Evolutionary conservation across 2,329 filamentous ascomycete genomes (phyloP), one percentile per base, ranked within the genome.

Genomic region (Pyrenochaeta sp.): DNA sequence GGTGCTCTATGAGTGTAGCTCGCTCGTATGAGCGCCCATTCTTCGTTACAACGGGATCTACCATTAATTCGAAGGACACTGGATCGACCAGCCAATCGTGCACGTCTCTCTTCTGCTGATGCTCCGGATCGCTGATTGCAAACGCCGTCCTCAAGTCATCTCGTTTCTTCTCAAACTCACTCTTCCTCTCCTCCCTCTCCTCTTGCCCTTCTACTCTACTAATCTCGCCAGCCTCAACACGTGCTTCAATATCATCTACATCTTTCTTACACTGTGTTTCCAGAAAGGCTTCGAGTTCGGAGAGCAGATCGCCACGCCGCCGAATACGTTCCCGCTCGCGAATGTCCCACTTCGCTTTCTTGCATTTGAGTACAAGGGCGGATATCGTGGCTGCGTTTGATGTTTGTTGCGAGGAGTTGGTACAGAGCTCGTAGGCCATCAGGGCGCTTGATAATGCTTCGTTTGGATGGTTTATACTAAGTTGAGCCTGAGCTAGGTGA

Each of bases 11-110:
- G 59, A 99, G 90, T 15, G 91, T 91, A 0, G 91, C 85, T 42
- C 94, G 86, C 76, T 98, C 95, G 75, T 97, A 99, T 1, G 91
- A 95, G 64, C 93, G 91, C 12, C 95, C 95, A 1, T 90, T 93
- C 71, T 91, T 93, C 1, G 91, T 94, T 2, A 83, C 79, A 0
- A 84, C 89, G 82, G 77, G 90, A 70, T 93, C 90, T 34, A 90
- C 81, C 88, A 93, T 90, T 58, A 93, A 83, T 44, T 84, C 83
- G 66, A 93, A 92, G 8, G 84, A 88, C 37, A 93, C 92, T 58
- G 90, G 90, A 72, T 94, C 91, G 43, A 94, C 84, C 1, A 87
- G 83, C 84, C 91, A 92, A 61, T 93, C 91, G 0, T 91, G 91
- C 0, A 92, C 88, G 67, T 87, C 84, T 27, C 78, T 70, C 55